Base-by-base conservation (phyloP, 2,329 filamentous ascomycete species). In the Colletotrichum echinochloae region DNA sequence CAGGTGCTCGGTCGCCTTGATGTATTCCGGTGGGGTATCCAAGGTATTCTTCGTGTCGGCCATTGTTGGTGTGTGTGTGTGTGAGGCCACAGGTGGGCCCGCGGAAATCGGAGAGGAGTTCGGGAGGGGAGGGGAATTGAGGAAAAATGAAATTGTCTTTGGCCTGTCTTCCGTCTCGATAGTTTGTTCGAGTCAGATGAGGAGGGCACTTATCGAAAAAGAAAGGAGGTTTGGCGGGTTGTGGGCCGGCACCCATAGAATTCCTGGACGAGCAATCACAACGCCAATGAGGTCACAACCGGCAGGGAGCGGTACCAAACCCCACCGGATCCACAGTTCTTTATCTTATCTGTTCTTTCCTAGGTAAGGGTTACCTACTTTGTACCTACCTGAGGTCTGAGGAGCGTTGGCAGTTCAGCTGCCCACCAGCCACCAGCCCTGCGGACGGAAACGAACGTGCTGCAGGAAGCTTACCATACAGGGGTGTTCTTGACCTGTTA, bases 1-100 rank as follows among this genome's bases (percentile, higher is more conserved):
- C 48, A 73, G 54, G 61, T 85, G 83, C 57, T 83, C 80, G 33
- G 79, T 77, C 12, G 82, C 78, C 65, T 82, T 79, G 52, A 80
- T 77, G 77, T 88, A 86, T 66, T 83, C 81, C 5, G 86, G 84
- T 39, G 85, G 83, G 26, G 83, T 79, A 39, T 86, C 84, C 61
- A 44, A 51, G 16, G 66, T 18, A 28, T 33, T 59, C 35, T 60
- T 71, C 16, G 41, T 26, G 33, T 69, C 68, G 52, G 46, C 39
- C 68, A 71, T 71, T 16, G 28, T 39, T 46, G 46, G 23, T 30
- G 59, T 33, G 8, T 5, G 8, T 5, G 20, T 35, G 8, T 33
- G n/a, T 9, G 23, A 18, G 23, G 30, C n/a, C 18, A 28, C 26
- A 44, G 23, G 7, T 39, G 33, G 30, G 16, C 33, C 35, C 26